These are phyloP conservation scores for Candida coleopterorum DNA, from an alignment of 805 yeast species.

Conservation along the genomic window DNA sequence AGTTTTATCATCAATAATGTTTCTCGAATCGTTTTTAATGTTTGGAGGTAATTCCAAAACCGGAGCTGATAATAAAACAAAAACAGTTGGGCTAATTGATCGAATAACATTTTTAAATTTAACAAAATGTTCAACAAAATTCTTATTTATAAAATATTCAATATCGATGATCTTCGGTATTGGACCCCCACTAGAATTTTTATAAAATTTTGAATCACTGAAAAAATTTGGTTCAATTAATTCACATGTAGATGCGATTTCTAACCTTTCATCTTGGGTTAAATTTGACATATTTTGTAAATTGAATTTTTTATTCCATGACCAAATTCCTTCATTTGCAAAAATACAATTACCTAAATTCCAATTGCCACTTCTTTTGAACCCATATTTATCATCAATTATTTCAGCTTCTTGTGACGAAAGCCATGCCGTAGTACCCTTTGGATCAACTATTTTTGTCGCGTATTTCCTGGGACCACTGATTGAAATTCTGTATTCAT, in stretches of 20 bases:
- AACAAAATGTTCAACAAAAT: slow-evolving; percentile 60
- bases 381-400: slow-evolving; percentile 64
- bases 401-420: slow-evolving; percentile 32
- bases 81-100: slow-evolving; percentile 36
- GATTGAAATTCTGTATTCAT: slow-evolving; percentile 61
- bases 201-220: slow-evolving; percentile 30
- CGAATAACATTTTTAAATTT: slow-evolving; percentile 48
- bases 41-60: slow-evolving; percentile 74
- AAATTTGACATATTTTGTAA: slow-evolving; percentile 14
- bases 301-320: slow-evolving; percentile 25
- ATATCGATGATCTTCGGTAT: slow-evolving; percentile 34
- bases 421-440: slow-evolving; percentile 70
- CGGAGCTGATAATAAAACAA: slow-evolving; percentile 75
- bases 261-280: slow-evolving; percentile 27
- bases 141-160: slow-evolving; percentile 55
- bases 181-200: slow-evolving; percentile 11
- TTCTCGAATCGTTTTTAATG: slow-evolving; percentile 42
- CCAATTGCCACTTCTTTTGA: slow-evolving; percentile 65
- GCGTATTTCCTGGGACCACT: slow-evolving; percentile 75
- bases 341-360: slow-evolving; percentile 70
- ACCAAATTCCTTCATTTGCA: slow-evolving; percentile 81
- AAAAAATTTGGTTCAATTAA: slow-evolving; percentile 29
- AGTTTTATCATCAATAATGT: slow-evolving; percentile 57
- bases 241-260: slow-evolving; percentile 17
- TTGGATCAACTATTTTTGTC: slow-evolving; percentile 53